Base-by-base conservation (phyloP, 352 stramenopile genomes). In the Globisporangium canariense region DNA sequence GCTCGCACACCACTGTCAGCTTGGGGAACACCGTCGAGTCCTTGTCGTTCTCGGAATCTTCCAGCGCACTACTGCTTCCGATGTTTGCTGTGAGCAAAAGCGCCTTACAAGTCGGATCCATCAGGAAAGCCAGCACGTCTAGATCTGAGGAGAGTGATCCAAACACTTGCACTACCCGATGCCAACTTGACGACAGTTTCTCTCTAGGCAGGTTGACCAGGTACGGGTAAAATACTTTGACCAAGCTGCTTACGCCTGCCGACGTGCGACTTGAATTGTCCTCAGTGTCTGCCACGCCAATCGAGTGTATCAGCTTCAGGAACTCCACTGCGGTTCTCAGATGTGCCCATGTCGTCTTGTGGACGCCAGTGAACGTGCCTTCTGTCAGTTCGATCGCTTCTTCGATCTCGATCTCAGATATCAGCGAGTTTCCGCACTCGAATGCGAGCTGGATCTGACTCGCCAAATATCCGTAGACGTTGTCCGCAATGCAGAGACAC, bases 221-320 rank as follows among this genome's bases (percentile, higher is more conserved):
- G 51, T 93, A 91, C 28, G 83, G 83, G 53, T 93, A 93, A 50
- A 89, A 91, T 11, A 89, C 62, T 51, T 79, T 81, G 4, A 90
- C 40, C 14, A 93, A 55, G 5, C 22, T 54, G 46, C 67, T 86
- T 10, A 91, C 47, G 10, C 72, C 76, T 34, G 20, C 5, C 3
- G 68, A 81, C 0, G 2, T 43, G 32, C 10, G n/a, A 3, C 2
- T 36, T 11, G 13, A 22, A 1, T 55, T 49, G 38, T 2, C 1
- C 1, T 36, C 16, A 8, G 36, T 8, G 16, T 9, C 41, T 18
- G 9, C 14, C 28, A 30, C 2, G 6, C 9, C 16, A n/a, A 50
- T 7, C 10, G 58, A 62, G 16, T 34, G 64, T 14, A 69, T 14
- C 43, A 65, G 50, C 30, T 58, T 34, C 16, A 82, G 32, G 54